Evolutionary conservation across 2,329 filamentous ascomycete species (phyloP), one percentile per base, ranked within the genome.

Genomic region (Coniosporium tulheliwenetii): DNA sequence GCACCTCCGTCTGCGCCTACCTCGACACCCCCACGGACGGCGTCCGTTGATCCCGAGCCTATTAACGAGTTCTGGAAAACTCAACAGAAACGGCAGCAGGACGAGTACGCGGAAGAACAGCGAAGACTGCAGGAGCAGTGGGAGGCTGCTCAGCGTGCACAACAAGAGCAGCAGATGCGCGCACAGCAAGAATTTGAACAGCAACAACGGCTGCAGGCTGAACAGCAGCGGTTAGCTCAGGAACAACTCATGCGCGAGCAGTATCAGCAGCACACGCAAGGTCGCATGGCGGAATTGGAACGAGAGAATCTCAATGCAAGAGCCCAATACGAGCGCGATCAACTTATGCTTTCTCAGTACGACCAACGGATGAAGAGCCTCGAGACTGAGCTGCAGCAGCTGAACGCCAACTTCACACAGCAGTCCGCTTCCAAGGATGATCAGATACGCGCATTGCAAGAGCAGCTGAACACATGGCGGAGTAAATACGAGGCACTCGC

Each of bases 31-130:
- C 75, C 75, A 8, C 68, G 73, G 38, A 72, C 77, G 5, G 79
- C 79, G 50, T 66, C 75, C 0, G 78, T 86, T 1, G 91, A 95
- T 52, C 89, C 89, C 0, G 87, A 91, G 54, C 85, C 93, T 38
- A 96, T 98, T 55, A 85, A 85, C 40, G 91, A 98, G 52, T 98
- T 98, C 61, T 98, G 91, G 91, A 93, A 93, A 64, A 84, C 77
- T 50, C 87, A 96, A 59, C 75, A 94, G 45, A 81, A 82, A 48
- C 75, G 86, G 30, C 86, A 95, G 59, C 93, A 96, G 58, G 79
- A 86, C 49, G 86, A 94, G 58, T 98, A 93, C 54, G 91, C 93
- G 56, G 85, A 87, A 37, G 89, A 98, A 61, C 91, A 98, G 64
- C 75, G 80, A 32, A 78, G 91, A 12, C 64, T 98, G 37, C 83